Percentiles rank a stretch among this genome's conserved stretches.
Evolutionary conservation across 1,139 yeast species (phyloP).

Genomic region (Arxiozyma heterogenica): DNA sequence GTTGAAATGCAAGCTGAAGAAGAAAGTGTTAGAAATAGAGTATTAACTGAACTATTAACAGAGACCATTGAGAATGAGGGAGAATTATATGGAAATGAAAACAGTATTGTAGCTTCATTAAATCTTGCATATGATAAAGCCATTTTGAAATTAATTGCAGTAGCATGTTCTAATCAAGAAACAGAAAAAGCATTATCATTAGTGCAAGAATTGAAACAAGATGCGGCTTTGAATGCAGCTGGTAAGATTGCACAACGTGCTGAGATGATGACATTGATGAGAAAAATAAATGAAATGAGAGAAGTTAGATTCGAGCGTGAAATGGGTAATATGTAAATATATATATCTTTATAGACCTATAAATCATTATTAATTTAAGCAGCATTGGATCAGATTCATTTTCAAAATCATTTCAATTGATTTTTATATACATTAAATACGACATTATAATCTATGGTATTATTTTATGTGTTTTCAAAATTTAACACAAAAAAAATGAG

Average conservation of each 20-base stretch:
- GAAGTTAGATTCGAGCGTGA: slow-evolving; percentile 44
- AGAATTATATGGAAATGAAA: slow-evolving; percentile 35
- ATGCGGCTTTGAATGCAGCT: slow-evolving; percentile 77
- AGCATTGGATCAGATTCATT: too few relatives aligned
- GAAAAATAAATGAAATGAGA: slow-evolving; percentile 55
- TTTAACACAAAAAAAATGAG: neutral
- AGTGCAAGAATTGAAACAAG: slow-evolving; percentile 60
- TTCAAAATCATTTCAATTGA: neutral
- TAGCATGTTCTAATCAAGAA: slow-evolving; percentile 61
- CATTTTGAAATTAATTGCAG: slow-evolving; percentile 65
- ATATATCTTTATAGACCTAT: neutral
- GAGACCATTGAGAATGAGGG: slow-evolving; percentile 35
- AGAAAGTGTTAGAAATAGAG: slow-evolving; percentile 34
- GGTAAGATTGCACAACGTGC: slow-evolving; percentile 74
- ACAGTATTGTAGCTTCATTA: slow-evolving; percentile 43
- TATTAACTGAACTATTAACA: slow-evolving; percentile 31
- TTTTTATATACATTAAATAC: too few relatives aligned
- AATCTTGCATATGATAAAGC: slow-evolving; percentile 60
- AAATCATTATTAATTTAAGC: too few relatives aligned
- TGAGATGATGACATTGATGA: slow-evolving; percentile 56
- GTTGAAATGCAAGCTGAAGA: slow-evolving; percentile 33
- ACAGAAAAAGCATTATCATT: slow-evolving; percentile 60
- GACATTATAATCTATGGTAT: neutral
- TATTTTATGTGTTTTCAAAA: neutral
- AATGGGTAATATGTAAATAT: slow-evolving; percentile 12